Evolutionary conservation across 2,329 filamentous ascomycete species (phyloP).

Genomic region (Apiospora saccharicola): DNA sequence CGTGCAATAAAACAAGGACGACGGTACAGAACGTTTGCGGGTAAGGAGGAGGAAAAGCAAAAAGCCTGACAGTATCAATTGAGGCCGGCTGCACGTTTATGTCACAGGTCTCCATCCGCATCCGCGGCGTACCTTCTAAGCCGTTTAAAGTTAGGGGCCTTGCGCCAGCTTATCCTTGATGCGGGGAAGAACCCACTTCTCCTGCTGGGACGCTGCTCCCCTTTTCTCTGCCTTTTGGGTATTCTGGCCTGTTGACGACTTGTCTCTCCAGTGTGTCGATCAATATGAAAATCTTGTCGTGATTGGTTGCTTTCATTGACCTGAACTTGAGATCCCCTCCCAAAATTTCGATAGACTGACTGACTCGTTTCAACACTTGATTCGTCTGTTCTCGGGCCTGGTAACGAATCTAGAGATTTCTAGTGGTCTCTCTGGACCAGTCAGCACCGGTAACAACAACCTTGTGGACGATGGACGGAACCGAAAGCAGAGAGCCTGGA

Average conservation of each 20-base stretch:
- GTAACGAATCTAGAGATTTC: background rate
- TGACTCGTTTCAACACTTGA: slow-evolving; percentile 15
- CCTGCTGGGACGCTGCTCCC: slow-evolving; percentile 17
- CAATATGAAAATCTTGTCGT: background rate
- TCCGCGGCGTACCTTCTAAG: background rate
- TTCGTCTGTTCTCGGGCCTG: background rate
- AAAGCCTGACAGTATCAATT: background rate
- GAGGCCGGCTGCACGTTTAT: slow-evolving; percentile 32
- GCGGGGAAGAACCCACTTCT: slow-evolving; percentile 22
- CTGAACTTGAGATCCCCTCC: background rate
- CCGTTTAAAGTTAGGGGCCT: slow-evolving; percentile 9
- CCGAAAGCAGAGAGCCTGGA: background rate
- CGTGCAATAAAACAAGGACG: background rate
- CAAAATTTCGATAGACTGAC: background rate
- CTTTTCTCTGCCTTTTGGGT: background rate
- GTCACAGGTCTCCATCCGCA: slow-evolving; percentile 27
- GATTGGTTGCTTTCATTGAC: background rate
- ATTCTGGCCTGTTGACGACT: slow-evolving; percentile 3
- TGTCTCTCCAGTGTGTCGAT: background rate
- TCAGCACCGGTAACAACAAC: background rate
- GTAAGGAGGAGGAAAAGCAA: background rate
- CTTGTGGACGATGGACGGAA: background rate
- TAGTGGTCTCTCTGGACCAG: background rate
- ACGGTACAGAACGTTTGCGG: background rate
- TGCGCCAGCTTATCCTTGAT: background rate